Percentiles rank a stretch among this genome's conserved stretches.
These are phyloP conservation scores for Fusarium gaditjirri DNA, from an alignment of 2,329 filamentous ascomycete species.

Conservation along the genomic window DNA sequence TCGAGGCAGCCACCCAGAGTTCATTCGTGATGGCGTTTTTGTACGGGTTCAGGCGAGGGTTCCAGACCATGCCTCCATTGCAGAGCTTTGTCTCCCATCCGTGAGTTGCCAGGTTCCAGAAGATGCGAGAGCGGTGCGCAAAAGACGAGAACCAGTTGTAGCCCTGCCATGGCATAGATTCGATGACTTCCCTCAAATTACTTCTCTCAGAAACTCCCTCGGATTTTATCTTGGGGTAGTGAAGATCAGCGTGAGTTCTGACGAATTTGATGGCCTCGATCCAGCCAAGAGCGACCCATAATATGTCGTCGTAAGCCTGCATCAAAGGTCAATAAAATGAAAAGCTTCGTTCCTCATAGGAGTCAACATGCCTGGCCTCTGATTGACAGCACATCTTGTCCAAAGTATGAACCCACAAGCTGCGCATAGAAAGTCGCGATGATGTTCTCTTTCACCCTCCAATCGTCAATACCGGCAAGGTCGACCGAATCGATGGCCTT, in stretches of 20 bases:
- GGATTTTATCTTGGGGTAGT: constrained; percentile 58
- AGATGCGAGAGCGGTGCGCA: constrained; percentile 83
- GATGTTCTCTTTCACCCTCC: constrained; percentile 75
- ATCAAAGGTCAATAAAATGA: not conserved
- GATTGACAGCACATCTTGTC: constrained; percentile 81
- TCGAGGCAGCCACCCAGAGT: constrained; percentile 84
- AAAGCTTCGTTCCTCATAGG: too few relatives aligned
- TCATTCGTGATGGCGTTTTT: constrained; percentile 98
- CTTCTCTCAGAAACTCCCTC: constrained; percentile 25
- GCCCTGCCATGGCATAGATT: constrained; percentile 75
- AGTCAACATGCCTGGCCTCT: constrained; percentile 61
- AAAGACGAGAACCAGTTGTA: constrained; percentile 79
- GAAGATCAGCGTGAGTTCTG: constrained; percentile 71
- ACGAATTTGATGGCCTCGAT: constrained; percentile 84
- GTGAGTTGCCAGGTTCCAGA: constrained; percentile 81
- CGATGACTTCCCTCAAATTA: constrained; percentile 48
- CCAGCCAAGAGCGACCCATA: constrained; percentile 96
- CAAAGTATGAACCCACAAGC: constrained; percentile 82
- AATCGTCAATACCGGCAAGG: constrained; percentile 50
- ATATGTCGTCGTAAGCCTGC: constrained; percentile 90
- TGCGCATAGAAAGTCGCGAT: constrained; percentile 86
- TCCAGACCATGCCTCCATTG: constrained; percentile 92
- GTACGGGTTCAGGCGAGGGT: constrained; percentile 80
- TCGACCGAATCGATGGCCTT: constrained; percentile 59
- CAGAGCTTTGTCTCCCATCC: constrained; percentile 89